Conservation (phyloP, 2,329 filamentous ascomycete species). For the Cercospora sojina region DNA sequence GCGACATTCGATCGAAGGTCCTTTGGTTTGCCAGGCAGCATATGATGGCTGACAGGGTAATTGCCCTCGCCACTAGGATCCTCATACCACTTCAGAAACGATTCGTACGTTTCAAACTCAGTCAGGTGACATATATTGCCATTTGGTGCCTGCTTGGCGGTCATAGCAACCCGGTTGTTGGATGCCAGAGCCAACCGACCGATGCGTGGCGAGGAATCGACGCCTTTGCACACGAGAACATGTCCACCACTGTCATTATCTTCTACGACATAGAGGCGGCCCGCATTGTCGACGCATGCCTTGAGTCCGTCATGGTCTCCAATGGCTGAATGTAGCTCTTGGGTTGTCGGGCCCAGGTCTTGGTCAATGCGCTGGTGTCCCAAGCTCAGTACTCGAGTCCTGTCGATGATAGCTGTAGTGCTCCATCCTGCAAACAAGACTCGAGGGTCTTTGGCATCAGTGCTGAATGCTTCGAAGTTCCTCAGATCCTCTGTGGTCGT, state of each 20-base stretch:
- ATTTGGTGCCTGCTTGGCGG: conserved; percentile 32
- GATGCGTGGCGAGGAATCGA: conserved; percentile 26
- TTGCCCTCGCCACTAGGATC: conserved; percentile 28
- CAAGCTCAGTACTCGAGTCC: conserved; percentile 14
- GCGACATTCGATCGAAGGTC: conserved; percentile 41
- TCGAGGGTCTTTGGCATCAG: neutral
- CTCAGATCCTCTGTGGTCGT: conserved; percentile 22
- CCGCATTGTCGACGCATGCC: conserved; percentile 31
- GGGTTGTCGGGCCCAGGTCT: conserved; percentile 3
- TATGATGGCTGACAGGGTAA: conserved; percentile 29
- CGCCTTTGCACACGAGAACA: conserved; percentile 8
- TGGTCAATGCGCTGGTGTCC: conserved; percentile 24
- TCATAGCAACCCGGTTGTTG: conserved; percentile 34
- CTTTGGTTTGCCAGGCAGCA: conserved; percentile 33
- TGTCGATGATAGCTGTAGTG: conserved; percentile 28
- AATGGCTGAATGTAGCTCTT: conserved; percentile 21
- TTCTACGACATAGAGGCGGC: conserved; percentile 27
- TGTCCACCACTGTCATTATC: neutral
- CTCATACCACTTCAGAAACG: conserved; percentile 32
- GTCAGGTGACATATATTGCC: conserved; percentile 30
- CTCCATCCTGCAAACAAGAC: conserved; percentile 39
- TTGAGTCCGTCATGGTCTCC: conserved; percentile 38
- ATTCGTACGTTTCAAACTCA: conserved; percentile 32
- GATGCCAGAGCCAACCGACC: conserved; percentile 31
- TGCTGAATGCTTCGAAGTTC: conserved; percentile 10